Percentiles rank a stretch among this genome's conserved stretches.
These are phyloP conservation scores for Handroanthus guayacan DNA, from an alignment of 257 asterid species.

Conservation along the genomic window DNA sequence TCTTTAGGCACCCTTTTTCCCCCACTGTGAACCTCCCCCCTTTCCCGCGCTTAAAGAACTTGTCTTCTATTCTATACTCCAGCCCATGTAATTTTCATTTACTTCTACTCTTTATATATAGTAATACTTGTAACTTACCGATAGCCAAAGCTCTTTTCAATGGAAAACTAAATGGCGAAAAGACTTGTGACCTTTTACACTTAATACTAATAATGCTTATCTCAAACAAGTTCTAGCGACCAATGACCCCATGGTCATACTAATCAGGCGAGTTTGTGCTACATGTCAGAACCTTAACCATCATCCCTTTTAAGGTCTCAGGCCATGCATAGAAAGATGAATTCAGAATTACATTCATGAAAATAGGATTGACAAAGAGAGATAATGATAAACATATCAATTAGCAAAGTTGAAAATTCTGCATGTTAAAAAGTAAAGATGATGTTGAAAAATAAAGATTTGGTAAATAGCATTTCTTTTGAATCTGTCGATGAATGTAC, in stretches of 20 bases:
- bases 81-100: constrained; percentile 7
- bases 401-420: not conserved
- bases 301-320: not conserved
- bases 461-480: not conserved
- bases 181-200: not conserved
- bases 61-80: not conserved
- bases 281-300: not conserved
- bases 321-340: constrained; percentile 21
- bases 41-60: constrained; percentile 15
- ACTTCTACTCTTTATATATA: constrained; percentile 2
- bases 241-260: constrained; percentile 21
- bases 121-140: constrained; percentile 16
- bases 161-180: constrained; percentile 2
- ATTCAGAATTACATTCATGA: not conserved
- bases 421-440: not conserved
- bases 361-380: constrained; percentile 26
- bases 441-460: not conserved
- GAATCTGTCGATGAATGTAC: not conserved
- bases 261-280: not conserved
- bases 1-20: too few species aligned
- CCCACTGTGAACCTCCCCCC: not conserved
- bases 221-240: constrained; percentile 23
- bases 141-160: constrained; percentile 2
- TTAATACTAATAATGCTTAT: not conserved
- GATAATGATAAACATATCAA: not conserved